Conservation (phyloP, 768 basidiomycete species). For the Rickenella mellea region DNA sequence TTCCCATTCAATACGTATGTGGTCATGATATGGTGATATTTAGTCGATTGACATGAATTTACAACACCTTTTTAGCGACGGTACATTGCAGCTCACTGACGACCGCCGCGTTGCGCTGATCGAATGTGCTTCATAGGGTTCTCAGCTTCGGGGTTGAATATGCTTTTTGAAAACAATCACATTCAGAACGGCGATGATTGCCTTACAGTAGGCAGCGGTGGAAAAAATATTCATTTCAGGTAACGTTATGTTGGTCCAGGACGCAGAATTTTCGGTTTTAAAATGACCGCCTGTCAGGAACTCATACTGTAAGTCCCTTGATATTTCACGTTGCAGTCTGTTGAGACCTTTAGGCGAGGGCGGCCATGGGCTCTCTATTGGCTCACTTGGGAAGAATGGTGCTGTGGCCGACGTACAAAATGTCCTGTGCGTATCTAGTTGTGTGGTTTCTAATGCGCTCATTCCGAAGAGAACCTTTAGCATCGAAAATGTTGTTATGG, state of each 20-base stretch:
- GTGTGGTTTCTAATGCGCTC: background rate
- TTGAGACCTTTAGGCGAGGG: slow-evolving; percentile 34
- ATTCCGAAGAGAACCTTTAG: slow-evolving; percentile 1
- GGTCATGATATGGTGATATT: background rate
- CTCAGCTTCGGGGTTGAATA: slow-evolving; percentile 44
- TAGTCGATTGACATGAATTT: too few species aligned
- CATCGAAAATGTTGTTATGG: slow-evolving; percentile 21
- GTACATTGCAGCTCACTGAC: background rate
- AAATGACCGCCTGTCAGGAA: background rate
- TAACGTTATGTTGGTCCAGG: background rate
- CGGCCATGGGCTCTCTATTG: slow-evolving; percentile 52
- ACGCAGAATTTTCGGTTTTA: background rate
- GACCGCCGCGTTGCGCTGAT: background rate
- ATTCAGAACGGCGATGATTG: slow-evolving; percentile 58
- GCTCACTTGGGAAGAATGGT: slow-evolving; percentile 31
- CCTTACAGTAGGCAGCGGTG: slow-evolving; percentile 46
- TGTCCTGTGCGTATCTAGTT: slow-evolving; percentile 31
- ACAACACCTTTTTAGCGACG: slow-evolving; percentile 1
- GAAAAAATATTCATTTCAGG: slow-evolving; percentile 39
- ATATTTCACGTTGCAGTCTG: background rate
- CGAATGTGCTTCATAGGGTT: slow-evolving; percentile 27
- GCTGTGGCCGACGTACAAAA: slow-evolving; percentile 47
- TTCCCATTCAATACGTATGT: slow-evolving; percentile 9
- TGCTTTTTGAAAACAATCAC: slow-evolving; percentile 50
- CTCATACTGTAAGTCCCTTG: background rate